Conservation (phyloP, 225 moss, liverwort and hornwort species). For the Takakia lepidozioides region DNA sequence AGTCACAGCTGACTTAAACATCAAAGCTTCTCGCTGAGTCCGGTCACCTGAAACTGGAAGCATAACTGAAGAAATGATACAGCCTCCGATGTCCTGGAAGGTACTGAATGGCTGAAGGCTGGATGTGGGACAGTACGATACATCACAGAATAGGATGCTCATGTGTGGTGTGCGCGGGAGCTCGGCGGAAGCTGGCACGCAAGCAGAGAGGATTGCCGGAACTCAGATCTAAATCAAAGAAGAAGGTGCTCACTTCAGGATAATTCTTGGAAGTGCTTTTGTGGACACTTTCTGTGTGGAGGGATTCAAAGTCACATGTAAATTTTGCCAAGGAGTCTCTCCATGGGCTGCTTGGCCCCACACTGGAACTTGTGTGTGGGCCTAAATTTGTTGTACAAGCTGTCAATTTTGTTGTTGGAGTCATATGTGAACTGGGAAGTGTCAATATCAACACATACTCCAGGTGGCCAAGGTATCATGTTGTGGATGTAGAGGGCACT, state of each 20-base stretch:
- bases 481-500: too few species aligned
- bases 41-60: background rate
- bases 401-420: too few species aligned
- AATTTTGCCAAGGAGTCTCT: background rate
- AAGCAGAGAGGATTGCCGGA: conserved; percentile 38
- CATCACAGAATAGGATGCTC: conserved; percentile 85
- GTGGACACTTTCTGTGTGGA: too few species aligned
- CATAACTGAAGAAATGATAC: too few species aligned
- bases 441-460: too few species aligned
- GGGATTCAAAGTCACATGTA: background rate
- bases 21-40: too few species aligned
- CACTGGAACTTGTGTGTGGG: background rate
- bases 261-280: background rate
- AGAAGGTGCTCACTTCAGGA: conserved; percentile 4
- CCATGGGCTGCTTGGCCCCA: background rate
- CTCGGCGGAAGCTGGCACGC: conserved; percentile 75
- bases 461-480: too few species aligned
- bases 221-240: background rate
- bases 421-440: too few species aligned
- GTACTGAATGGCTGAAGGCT: conserved; percentile 27
- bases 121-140: conserved; percentile 70
- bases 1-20: too few species aligned
- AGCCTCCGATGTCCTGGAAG: too few species aligned
- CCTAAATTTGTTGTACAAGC: too few species aligned
- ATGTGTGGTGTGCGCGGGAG: conserved; percentile 86